Conservation (phyloP, 306 rosid genomes). For the Aeschynomene evenia region DNA sequence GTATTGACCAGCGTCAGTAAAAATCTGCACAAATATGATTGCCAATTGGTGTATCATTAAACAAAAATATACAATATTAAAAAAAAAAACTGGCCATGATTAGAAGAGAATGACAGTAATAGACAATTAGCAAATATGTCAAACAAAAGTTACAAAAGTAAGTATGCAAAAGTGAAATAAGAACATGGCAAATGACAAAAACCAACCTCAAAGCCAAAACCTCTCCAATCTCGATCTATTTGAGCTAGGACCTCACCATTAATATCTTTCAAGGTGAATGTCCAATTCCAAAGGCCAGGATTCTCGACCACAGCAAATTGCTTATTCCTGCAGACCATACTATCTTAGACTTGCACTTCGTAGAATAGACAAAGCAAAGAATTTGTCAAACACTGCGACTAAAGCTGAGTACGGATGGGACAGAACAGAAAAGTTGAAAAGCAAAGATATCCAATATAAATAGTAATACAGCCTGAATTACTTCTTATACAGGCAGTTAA, state of each 20-base stretch:
- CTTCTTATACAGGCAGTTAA: background rate
- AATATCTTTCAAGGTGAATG: conserved; percentile 81
- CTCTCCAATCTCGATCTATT: conserved; percentile 97
- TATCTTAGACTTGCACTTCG: conserved; percentile 27
- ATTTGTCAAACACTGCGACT: background rate
- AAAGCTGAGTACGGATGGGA: background rate
- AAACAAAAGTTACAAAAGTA: background rate
- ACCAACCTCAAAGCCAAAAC: conserved; percentile 95
- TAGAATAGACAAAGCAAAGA: background rate
- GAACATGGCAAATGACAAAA: conserved; percentile 17
- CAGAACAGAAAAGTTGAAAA: background rate
- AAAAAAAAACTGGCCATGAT: background rate
- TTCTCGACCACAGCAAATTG: conserved; percentile 96
- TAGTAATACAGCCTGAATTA: background rate
- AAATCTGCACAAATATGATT: conserved; percentile 50
- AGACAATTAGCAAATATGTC: conserved; percentile 26
- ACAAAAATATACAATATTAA: background rate
- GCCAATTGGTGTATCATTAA: too few relatives aligned
- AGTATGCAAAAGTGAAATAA: background rate
- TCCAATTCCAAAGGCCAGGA: conserved; percentile 99
- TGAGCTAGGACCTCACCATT: conserved; percentile 81
- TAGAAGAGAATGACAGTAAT: conserved; percentile 10
- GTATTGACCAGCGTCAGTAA: conserved; percentile 95
- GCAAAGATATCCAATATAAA: background rate
- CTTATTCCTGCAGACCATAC: conserved; percentile 54